phyloP scores from a whole-genome alignment of 345 rosid species.

The Salix exigua region DNA sequence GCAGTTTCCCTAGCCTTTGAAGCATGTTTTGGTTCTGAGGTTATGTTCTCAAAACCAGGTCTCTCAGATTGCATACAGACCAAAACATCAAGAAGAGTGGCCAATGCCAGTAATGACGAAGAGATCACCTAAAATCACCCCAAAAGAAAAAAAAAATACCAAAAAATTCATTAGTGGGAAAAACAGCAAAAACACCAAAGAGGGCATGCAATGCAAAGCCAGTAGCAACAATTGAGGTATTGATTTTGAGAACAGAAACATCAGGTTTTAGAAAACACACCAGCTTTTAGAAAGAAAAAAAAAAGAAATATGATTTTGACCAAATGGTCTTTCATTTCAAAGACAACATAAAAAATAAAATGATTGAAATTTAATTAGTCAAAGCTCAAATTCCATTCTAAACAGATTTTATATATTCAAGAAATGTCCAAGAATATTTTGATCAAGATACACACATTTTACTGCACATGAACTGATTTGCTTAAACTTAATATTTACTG shows the following conservation, averaged over 20 bases:
- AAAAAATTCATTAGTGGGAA: background rate
- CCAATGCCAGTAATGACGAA: constrained; percentile 79
- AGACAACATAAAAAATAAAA: background rate
- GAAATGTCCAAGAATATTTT: background rate
- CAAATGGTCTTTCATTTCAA: background rate
- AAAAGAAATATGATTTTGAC: background rate
- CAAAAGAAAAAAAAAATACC: constrained; percentile 13
- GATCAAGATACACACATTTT: background rate
- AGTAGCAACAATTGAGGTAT: too few relatives aligned
- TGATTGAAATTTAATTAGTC: background rate
- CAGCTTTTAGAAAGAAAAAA: background rate
- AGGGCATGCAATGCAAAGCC: background rate
- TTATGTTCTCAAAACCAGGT: constrained; percentile 53
- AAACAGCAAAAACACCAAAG: background rate
- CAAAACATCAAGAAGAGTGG: constrained; percentile 76
- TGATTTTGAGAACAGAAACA: background rate
- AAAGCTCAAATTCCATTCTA: background rate
- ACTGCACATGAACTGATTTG: background rate
- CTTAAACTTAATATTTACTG: background rate
- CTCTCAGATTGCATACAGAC: constrained; percentile 45
- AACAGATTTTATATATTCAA: background rate
- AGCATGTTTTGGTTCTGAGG: constrained; percentile 58
- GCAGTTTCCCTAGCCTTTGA: constrained; percentile 73
- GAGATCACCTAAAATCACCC: constrained; percentile 61
- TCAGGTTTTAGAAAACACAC: background rate